A percentile compares a stretch with the other conserved stretches of the same genome.
phyloP scores from a whole-genome alignment of 228 moss, liverwort and hornwort genomes.

The Sphagnum magellanicum region DNA sequence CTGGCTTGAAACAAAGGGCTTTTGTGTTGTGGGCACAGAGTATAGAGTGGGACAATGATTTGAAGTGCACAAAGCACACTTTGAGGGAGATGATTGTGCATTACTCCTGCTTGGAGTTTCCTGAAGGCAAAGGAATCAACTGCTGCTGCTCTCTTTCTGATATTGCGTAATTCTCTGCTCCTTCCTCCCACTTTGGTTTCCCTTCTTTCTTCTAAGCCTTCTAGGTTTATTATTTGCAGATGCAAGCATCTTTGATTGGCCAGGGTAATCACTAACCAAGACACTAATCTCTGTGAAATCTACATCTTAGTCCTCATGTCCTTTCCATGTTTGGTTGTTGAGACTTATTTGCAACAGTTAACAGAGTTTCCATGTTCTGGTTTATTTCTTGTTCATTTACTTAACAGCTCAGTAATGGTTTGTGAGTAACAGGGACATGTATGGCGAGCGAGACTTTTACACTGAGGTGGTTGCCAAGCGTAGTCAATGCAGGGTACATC shows the following conservation, averaged over 20 bases:
- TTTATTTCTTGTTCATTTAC: background rate
- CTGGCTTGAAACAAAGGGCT: too few relatives aligned
- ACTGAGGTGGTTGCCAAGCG: conserved; percentile 25
- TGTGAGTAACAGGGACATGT: conserved; percentile 40
- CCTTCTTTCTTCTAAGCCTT: background rate
- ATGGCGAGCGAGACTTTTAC: conserved; percentile 41
- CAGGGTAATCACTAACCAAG: too few relatives aligned
- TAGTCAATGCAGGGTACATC: conserved; percentile 9
- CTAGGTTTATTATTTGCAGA: background rate
- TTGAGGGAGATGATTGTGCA: conserved; percentile 95
- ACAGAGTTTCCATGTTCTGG: background rate
- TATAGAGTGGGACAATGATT: conserved; percentile 77
- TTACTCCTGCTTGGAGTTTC: conserved; percentile 69
- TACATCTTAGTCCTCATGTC: background rate
- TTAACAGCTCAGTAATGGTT: too few relatives aligned
- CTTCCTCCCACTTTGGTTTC: background rate
- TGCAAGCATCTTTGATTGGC: too few relatives aligned
- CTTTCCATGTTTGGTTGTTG: background rate
- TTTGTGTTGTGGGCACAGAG: conserved; percentile 17
- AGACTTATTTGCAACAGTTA: too few relatives aligned
- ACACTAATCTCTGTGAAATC: too few relatives aligned
- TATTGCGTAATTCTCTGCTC: conserved; percentile 28
- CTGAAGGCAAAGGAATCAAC: conserved; percentile 73
- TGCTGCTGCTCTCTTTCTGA: conserved; percentile 59
- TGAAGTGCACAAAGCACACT: conserved; percentile 78